phyloP scores from a whole-genome alignment of 257 asterid genomes.

The Capsicum rhomboideum region DNA sequence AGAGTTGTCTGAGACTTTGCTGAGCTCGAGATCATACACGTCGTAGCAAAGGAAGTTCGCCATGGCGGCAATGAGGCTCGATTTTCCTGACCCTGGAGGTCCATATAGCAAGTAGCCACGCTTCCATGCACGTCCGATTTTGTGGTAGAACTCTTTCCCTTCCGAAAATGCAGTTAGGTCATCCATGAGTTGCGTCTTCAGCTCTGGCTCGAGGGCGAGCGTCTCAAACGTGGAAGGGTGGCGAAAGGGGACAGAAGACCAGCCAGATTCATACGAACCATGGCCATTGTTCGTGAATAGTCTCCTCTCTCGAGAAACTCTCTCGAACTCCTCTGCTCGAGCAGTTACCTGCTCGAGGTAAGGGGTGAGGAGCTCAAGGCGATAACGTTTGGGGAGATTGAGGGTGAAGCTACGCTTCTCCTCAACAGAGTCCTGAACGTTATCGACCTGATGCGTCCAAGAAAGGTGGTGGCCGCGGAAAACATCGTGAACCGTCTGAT shows the following conservation, averaged over 20 bases:
- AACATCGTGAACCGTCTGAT: conserved; percentile 33
- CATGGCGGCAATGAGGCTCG: conserved; percentile 59
- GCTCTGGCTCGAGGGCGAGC: conserved; percentile 45
- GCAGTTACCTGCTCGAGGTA: conserved; percentile 33
- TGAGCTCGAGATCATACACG: conserved; percentile 49
- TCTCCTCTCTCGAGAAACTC: conserved; percentile 33
- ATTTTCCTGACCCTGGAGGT: conserved; percentile 56
- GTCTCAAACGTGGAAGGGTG: conserved; percentile 54
- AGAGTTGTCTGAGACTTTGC: conserved; percentile 33
- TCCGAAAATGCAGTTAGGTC: conserved; percentile 25
- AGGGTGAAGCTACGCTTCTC: conserved; percentile 46
- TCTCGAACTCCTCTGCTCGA: conserved; percentile 37
- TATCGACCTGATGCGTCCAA: conserved; percentile 49
- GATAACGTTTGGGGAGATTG: conserved; percentile 34
- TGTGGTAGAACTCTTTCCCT: conserved; percentile 30
- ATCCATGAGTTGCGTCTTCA: conserved; percentile 24
- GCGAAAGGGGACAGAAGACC: conserved; percentile 48
- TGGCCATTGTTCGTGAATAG: conserved; percentile 42
- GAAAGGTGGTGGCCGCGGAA: conserved; percentile 29
- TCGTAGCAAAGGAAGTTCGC: conserved; percentile 43
- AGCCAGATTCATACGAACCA: conserved; percentile 41
- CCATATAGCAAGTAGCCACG: conserved; percentile 49
- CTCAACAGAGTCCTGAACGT: conserved; percentile 31
- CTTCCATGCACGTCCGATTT: conserved; percentile 50
- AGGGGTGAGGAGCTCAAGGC: conserved; percentile 15